Base-by-base conservation (phyloP, 1,284 basidiomycete genomes). In the Ustilago esculenta region DNA sequence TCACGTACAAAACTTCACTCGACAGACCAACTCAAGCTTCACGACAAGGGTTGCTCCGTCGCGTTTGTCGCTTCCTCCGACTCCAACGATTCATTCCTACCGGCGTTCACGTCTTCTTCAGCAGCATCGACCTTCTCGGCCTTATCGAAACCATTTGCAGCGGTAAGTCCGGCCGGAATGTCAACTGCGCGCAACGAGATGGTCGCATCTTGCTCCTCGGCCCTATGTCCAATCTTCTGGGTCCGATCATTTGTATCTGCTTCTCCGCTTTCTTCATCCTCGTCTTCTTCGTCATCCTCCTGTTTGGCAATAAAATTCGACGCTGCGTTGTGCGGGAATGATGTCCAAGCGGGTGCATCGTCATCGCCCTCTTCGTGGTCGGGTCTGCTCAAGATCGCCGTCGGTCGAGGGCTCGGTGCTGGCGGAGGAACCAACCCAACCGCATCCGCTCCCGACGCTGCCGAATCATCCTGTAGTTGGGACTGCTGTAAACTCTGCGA, bases 401-500 rank as follows among this genome's bases (percentile, higher is more conserved):
- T 57, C 2, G 69, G 47, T 11, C 68, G 24, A 4, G 68, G 68
- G 47, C 63, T 63, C 9, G 69, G 69, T 25, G 69, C 69, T 12
- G 69, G 69, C 8, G 69, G 69, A 4, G 64, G 69, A 2, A 72
- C 61, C 27, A 67, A 36, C 11, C 64, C 69, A 4, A 64, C 55
- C 34, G 56, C 59, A 20, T 64, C 55, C 23, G 49, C 55, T 23
- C 46, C 44, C 15, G 47, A 36, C 25, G 34, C n/a, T 25, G 32
- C 12, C 21, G 32, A 15, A 6, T 23, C 15, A 10, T 44, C 33
- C 24, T 43, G 17, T 4, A 27, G 33, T 11, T 49, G 42, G 1
- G 27, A 18, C 25, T 40, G 45, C 14, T 48, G 36, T 18, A 61
- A 18, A 30, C 29, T 43, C 9, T 68, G 58, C 0, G 59, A 37